Percentiles rank a stretch among this genome's conserved stretches.
phyloP scores from a whole-genome alignment of 2,329 filamentous ascomycete genomes.

The Zalaria obscura region DNA sequence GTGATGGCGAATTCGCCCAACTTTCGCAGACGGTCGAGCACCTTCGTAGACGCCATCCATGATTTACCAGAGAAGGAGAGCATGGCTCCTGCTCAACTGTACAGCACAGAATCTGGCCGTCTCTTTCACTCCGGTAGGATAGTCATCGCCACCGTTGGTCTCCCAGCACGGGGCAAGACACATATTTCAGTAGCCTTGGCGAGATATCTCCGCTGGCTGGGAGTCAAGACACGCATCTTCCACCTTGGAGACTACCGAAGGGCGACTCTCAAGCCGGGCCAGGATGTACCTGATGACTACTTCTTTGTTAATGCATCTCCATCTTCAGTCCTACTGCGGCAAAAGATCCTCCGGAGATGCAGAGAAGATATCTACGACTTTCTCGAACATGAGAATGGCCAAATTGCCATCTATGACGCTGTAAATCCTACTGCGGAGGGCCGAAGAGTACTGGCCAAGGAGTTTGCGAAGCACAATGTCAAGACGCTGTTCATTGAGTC shows the following conservation, averaged over 20 bases:
- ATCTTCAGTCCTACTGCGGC: slow-evolving; percentile 78
- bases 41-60: slow-evolving; percentile 93
- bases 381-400: slow-evolving; percentile 91
- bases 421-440: slow-evolving; percentile 83
- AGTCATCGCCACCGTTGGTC: slow-evolving; percentile 90
- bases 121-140: slow-evolving; percentile 96
- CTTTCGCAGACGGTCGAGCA: slow-evolving; percentile 85
- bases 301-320: slow-evolving; percentile 94
- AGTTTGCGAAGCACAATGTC: slow-evolving; percentile 95
- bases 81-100: slow-evolving; percentile 88
- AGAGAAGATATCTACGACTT: slow-evolving; percentile 95
- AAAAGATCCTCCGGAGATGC: slow-evolving; percentile 96
- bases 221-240: slow-evolving; percentile 95
- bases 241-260: slow-evolving; percentile 93
- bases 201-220: slow-evolving; percentile 89
- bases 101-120: slow-evolving; percentile 93
- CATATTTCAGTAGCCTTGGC: slow-evolving; percentile 94
- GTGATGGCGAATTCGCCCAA: slow-evolving; percentile 81
- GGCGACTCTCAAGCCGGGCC: slow-evolving; percentile 71
- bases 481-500: slow-evolving; percentile 95
- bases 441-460: slow-evolving; percentile 73
- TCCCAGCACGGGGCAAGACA: slow-evolving; percentile 92
- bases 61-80: slow-evolving; percentile 72
- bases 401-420: slow-evolving; percentile 96
- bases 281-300: slow-evolving; percentile 87